Evolutionary conservation across 2,329 filamentous ascomycete genomes (phyloP).

Genomic region (Neonectria neomacrospora): DNA sequence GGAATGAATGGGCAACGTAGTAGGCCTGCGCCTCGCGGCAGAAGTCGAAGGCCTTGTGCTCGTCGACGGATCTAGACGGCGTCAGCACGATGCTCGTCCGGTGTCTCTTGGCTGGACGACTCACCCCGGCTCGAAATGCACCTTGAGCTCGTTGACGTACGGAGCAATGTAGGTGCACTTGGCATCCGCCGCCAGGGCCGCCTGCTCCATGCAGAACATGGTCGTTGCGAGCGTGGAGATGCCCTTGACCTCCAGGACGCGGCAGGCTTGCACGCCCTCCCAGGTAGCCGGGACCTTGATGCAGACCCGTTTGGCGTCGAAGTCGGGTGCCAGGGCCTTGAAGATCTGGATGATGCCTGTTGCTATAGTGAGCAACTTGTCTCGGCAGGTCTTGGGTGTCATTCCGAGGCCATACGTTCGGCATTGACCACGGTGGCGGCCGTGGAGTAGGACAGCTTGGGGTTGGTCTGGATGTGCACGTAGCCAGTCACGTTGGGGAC

Average conservation of each 20-base stretch:
- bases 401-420: slow-evolving; percentile 52
- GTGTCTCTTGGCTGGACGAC: slow-evolving; percentile 21
- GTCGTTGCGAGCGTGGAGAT: slow-evolving; percentile 72
- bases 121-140: slow-evolving; percentile 66
- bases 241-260: slow-evolving; percentile 61
- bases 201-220: slow-evolving; percentile 71
- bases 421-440: slow-evolving; percentile 62
- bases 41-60: slow-evolving; percentile 61
- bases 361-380: not conserved
- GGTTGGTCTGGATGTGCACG: slow-evolving; percentile 70
- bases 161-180: slow-evolving; percentile 72
- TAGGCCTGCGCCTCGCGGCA: slow-evolving; percentile 64
- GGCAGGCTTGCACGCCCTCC: slow-evolving; percentile 71
- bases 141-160: slow-evolving; percentile 73
- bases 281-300: slow-evolving; percentile 73
- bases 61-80: slow-evolving; percentile 57
- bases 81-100: slow-evolving; percentile 2
- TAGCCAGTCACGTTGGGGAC: slow-evolving; percentile 60
- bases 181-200: slow-evolving; percentile 65
- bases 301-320: slow-evolving; percentile 63
- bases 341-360: slow-evolving; percentile 58
- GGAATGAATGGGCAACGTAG: slow-evolving; percentile 54
- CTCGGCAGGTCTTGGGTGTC: not conserved
- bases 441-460: slow-evolving; percentile 63
- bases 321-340: slow-evolving; percentile 33